Evolutionary conservation across 768 basidiomycete genomes (phyloP).

Genomic region (Leccinum barrowsii): DNA sequence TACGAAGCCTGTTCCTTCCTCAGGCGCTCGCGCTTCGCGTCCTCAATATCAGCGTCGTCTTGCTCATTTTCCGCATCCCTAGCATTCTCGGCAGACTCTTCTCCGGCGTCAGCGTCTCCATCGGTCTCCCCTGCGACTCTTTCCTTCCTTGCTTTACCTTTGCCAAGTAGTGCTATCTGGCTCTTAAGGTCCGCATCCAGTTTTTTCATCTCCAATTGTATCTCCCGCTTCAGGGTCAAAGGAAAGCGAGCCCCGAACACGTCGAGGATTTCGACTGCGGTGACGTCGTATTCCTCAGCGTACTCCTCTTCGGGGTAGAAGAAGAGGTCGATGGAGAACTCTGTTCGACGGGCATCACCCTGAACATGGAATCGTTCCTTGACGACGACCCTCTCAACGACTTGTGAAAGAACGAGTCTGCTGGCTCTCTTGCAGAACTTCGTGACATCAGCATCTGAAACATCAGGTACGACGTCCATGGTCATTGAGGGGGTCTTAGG

Average conservation of each 20-base stretch:
- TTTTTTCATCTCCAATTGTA: conserved; percentile 81
- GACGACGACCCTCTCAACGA: conserved; percentile 80
- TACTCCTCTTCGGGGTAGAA: conserved; percentile 91
- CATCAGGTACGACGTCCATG: conserved; percentile 61
- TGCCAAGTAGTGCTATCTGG: conserved; percentile 79
- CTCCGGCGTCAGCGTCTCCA: conserved; percentile 54
- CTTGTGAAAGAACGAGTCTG: conserved; percentile 80
- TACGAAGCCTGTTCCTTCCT: conserved; percentile 74
- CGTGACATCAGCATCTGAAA: conserved; percentile 54
- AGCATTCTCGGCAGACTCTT: conserved; percentile 37
- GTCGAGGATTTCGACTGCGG: conserved; percentile 65
- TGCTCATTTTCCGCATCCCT: conserved; percentile 72
- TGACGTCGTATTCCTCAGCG: conserved; percentile 74
- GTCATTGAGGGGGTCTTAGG: conserved; percentile 98
- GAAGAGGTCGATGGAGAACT: conserved; percentile 74
- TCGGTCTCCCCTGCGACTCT: conserved; percentile 42
- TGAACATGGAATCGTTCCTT: conserved; percentile 71
- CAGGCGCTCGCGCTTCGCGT: conserved; percentile 69
- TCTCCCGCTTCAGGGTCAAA: conserved; percentile 77
- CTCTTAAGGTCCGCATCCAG: conserved; percentile 73
- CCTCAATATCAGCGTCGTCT: conserved; percentile 80
- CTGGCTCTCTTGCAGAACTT: conserved; percentile 88
- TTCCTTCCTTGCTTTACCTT: conserved; percentile 56
- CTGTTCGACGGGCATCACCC: conserved; percentile 66
- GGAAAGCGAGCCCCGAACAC: conserved; percentile 77